Conservation (phyloP, 805 yeast species). For the Nakazawaea sp. region DNA sequence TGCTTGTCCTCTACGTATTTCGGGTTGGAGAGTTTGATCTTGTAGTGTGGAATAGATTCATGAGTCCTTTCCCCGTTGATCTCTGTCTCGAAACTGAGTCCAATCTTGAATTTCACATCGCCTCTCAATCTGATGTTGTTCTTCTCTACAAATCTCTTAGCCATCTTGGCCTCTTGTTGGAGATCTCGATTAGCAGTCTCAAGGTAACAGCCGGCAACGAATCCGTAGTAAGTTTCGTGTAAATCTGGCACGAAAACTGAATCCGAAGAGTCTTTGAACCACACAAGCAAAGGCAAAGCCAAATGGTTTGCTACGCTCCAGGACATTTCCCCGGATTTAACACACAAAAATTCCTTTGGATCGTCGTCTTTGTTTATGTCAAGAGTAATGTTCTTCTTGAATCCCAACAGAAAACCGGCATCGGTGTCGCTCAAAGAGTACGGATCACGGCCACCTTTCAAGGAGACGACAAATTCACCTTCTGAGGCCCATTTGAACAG, state of each 20-base stretch:
- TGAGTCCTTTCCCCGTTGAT: slow-evolving; percentile 32
- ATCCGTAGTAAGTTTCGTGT: slow-evolving; percentile 25
- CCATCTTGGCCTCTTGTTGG: neutral
- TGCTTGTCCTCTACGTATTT: slow-evolving; percentile 34
- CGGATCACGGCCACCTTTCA: slow-evolving; percentile 78
- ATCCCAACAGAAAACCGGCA: slow-evolving; percentile 74
- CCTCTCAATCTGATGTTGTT: slow-evolving; percentile 53
- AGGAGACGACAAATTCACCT: slow-evolving; percentile 47
- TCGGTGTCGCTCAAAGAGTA: slow-evolving; percentile 58
- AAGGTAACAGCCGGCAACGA: slow-evolving; percentile 44
- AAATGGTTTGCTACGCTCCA: slow-evolving; percentile 76
- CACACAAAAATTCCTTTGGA: slow-evolving; percentile 59
- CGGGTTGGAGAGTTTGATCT: slow-evolving; percentile 53
- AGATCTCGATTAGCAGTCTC: slow-evolving; percentile 12
- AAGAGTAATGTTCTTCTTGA: slow-evolving; percentile 56
- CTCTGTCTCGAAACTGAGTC: slow-evolving; percentile 43
- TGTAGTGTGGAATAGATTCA: slow-evolving; percentile 52
- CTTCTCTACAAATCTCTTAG: slow-evolving; percentile 23
- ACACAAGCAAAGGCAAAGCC: slow-evolving; percentile 43
- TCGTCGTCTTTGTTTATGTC: slow-evolving; percentile 60
- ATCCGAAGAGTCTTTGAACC: slow-evolving; percentile 46
- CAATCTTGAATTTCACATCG: slow-evolving; percentile 50
- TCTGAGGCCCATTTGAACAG: slow-evolving; percentile 42
- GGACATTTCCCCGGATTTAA: slow-evolving; percentile 52
- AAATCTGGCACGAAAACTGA: slow-evolving; percentile 40